Percentiles rank a stretch among this genome's conserved stretches.
phyloP scores from a whole-genome alignment of 202 grass and related monocot genomes.

The Schoenoplectus triqueter region DNA sequence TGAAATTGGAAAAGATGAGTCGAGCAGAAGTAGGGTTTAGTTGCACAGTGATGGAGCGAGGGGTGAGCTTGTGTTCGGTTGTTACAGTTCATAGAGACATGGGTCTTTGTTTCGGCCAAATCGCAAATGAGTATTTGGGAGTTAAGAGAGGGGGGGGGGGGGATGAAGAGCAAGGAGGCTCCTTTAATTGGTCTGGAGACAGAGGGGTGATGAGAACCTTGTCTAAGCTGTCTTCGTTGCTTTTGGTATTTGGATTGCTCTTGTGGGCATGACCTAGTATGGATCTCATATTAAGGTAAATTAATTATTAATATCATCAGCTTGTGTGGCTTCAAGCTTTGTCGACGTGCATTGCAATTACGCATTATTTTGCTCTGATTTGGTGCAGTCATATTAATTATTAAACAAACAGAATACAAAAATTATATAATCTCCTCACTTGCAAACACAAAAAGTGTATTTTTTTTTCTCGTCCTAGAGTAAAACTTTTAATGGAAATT shows the following conservation, averaged over 20 bases:
- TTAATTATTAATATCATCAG: no score
- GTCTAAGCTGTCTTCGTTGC: constrained; percentile 40
- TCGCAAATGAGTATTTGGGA: constrained; percentile 18
- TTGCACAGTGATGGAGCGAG: constrained; percentile 1
- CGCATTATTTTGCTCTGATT: no score
- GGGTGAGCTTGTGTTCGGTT: background rate
- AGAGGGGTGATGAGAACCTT: background rate
- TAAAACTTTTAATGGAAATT: no score
- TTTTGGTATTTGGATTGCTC: constrained; percentile 46
- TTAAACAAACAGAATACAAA: no score
- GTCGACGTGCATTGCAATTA: no score
- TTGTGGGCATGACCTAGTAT: constrained; percentile 30
- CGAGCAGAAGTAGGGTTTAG: constrained; percentile 18
- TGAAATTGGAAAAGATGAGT: background rate
- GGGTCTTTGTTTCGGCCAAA: constrained; percentile 36
- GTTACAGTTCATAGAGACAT: constrained; percentile 49
- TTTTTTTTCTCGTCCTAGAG: no score
- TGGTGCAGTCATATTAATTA: no score
- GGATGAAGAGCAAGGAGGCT: constrained; percentile 44
- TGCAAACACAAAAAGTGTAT: no score
- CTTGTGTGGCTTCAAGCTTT: background rate
- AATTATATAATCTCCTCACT: no score
- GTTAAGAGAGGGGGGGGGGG: background rate
- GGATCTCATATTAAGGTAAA: constrained; percentile 7
- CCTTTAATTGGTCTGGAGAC: constrained; percentile 31